phyloP scores from a whole-genome alignment of 2,329 filamentous ascomycete genomes.

The Acrodontium crateriforme region DNA sequence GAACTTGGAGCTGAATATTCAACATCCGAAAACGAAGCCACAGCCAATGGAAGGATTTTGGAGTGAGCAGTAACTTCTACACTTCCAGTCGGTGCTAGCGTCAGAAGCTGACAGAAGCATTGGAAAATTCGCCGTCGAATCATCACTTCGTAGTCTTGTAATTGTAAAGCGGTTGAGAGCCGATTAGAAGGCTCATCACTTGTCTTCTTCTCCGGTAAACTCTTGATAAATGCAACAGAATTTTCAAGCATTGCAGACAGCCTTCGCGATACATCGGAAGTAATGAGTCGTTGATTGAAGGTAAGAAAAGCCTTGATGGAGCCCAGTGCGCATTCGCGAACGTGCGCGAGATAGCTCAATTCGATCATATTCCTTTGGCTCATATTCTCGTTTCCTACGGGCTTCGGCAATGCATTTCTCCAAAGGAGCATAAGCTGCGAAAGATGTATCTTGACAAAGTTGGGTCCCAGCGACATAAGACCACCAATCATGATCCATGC shows the following conservation, averaged over 20 bases:
- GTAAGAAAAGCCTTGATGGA: constrained; percentile 86
- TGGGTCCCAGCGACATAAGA: constrained; percentile 88
- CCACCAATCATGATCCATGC: constrained; percentile 96
- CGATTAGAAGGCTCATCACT: constrained; percentile 77
- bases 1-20: constrained; percentile 77
- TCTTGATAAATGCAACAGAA: constrained; percentile 77
- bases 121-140: constrained; percentile 84
- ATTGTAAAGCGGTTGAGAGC: constrained; percentile 69
- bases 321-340: constrained; percentile 83
- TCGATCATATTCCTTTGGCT: constrained; percentile 73
- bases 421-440: constrained; percentile 85
- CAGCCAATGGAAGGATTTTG: constrained; percentile 76
- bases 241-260: constrained; percentile 92
- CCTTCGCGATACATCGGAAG: constrained; percentile 83
- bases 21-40: constrained; percentile 85
- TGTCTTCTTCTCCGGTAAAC: constrained; percentile 67
- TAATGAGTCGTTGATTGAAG: constrained; percentile 83
- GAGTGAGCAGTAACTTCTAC: constrained; percentile 80
- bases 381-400: constrained; percentile 83
- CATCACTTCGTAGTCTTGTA: constrained; percentile 86
- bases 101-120: constrained; percentile 85
- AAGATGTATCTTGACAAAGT: constrained; percentile 97
- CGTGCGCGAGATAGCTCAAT: constrained; percentile 83
- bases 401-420: constrained; percentile 94
- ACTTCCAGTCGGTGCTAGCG: constrained; percentile 70